A percentile compares a stretch with the other conserved stretches of the same genome.
Conservation (phyloP, 2,329 filamentous ascomycete species). For the Trichoderma endophyticum region DNA sequence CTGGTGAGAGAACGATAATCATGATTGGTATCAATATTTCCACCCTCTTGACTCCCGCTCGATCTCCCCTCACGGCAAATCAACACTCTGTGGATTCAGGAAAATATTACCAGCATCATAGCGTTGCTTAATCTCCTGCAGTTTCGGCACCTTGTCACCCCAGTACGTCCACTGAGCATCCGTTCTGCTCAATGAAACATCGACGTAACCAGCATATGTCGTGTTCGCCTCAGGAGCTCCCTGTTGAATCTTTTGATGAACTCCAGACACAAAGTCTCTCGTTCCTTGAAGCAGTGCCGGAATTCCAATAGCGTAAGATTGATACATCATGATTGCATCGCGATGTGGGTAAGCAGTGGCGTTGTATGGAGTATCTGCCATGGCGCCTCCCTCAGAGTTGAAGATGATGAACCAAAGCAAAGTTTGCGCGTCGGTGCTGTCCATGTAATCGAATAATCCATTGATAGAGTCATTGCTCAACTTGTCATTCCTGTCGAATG, state of each 20-base stretch:
- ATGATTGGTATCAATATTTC: not conserved
- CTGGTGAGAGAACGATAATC: not conserved
- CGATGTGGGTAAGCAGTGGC: slow-evolving; percentile 62
- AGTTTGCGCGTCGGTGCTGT: slow-evolving; percentile 47
- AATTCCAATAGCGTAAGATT: slow-evolving; percentile 57
- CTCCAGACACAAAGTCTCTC: slow-evolving; percentile 48
- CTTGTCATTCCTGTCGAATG: slow-evolving; percentile 48
- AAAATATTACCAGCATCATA: slow-evolving; percentile 56
- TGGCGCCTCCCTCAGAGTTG: slow-evolving; percentile 58
- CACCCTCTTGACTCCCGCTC: not conserved
- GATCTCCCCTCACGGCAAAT: not conserved
- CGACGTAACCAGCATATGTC: slow-evolving; percentile 63
- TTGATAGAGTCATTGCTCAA: slow-evolving; percentile 45
- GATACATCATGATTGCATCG: slow-evolving; percentile 61
- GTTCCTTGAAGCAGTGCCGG: slow-evolving; percentile 44
- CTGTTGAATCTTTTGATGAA: slow-evolving; percentile 44
- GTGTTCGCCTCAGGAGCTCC: slow-evolving; percentile 41
- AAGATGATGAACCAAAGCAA: slow-evolving; percentile 61
- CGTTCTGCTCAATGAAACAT: slow-evolving; percentile 43
- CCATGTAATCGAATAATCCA: slow-evolving; percentile 53
- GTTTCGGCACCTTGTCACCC: slow-evolving; percentile 47
- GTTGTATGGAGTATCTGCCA: slow-evolving; percentile 52
- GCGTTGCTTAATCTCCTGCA: slow-evolving; percentile 49
- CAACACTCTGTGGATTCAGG: slow-evolving; percentile 57
- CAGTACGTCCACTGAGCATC: slow-evolving; percentile 52